Percentiles rank a stretch among this genome's conserved stretches.
phyloP scores from a whole-genome alignment of 768 basidiomycete genomes.

The Xerocomellus amylosporus region DNA sequence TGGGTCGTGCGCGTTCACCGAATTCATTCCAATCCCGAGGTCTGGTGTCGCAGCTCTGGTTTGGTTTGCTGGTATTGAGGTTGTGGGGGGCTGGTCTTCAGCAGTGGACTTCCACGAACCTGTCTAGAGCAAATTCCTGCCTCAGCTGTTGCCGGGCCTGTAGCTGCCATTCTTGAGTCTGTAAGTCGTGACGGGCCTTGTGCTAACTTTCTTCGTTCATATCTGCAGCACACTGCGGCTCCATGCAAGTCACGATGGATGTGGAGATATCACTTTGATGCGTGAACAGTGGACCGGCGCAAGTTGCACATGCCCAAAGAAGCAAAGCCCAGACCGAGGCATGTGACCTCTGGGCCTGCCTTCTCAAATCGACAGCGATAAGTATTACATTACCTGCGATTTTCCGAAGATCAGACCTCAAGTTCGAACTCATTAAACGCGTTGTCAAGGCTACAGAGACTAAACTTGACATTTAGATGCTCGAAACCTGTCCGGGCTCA shows the following conservation, averaged over 20 bases:
- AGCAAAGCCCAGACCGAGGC: constrained; percentile 6
- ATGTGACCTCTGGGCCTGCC: constrained; percentile 5
- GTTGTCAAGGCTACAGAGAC: background rate
- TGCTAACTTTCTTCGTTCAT: background rate
- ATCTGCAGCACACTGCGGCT: background rate
- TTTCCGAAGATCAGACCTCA: background rate
- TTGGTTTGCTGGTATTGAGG: too few species aligned
- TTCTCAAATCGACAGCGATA: background rate
- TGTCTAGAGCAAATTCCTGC: background rate
- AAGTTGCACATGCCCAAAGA: background rate
- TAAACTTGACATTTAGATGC: background rate
- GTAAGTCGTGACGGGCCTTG: background rate
- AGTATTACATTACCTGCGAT: background rate
- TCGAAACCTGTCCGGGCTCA: background rate
- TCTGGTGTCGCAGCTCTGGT: too few species aligned
- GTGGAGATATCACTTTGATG: background rate
- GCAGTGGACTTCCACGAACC: background rate
- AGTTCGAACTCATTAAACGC: background rate
- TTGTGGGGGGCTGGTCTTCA: too few species aligned
- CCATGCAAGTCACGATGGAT: background rate
- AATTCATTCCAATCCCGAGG: too few species aligned
- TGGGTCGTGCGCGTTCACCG: too few species aligned
- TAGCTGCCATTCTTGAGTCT: background rate
- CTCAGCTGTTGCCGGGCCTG: background rate
- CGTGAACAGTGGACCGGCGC: background rate